Evolutionary conservation across 345 rosid species (phyloP).

Genomic region (Noccaea bulbosa): DNA sequence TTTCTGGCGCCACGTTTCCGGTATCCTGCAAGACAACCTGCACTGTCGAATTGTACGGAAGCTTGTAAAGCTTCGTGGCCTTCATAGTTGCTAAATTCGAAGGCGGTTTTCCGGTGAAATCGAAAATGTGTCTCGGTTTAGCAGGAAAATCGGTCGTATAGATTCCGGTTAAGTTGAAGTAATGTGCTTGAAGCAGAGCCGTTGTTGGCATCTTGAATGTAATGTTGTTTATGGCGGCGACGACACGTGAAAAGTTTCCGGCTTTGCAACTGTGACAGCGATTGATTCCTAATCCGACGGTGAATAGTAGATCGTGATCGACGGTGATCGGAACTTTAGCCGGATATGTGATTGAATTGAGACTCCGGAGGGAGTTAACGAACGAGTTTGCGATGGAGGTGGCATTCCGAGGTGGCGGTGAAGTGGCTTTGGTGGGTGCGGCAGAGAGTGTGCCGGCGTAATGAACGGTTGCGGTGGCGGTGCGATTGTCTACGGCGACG

Average conservation of each 20-base stretch:
- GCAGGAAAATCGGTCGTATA: slow-evolving; percentile 82
- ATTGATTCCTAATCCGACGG: slow-evolving; percentile 72
- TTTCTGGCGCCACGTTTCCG: slow-evolving; percentile 74
- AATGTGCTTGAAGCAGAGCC: slow-evolving; percentile 76
- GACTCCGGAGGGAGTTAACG: slow-evolving; percentile 57
- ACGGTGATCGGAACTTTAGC: slow-evolving; percentile 66
- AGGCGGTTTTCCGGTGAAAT: slow-evolving; percentile 71
- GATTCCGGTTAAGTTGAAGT: slow-evolving; percentile 67
- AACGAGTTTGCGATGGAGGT: slow-evolving; percentile 62
- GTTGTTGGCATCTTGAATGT: slow-evolving; percentile 74
- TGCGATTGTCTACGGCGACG: slow-evolving; percentile 59
- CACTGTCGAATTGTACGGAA: slow-evolving; percentile 66
- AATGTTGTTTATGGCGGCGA: slow-evolving; percentile 74
- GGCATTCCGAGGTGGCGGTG: slow-evolving; percentile 63
- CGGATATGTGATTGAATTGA: slow-evolving; percentile 66
- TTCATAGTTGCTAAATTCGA: slow-evolving; percentile 59
- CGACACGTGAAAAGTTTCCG: slow-evolving; percentile 59
- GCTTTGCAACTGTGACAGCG: slow-evolving; percentile 66
- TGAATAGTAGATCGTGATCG: slow-evolving; percentile 68
- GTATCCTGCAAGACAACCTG: slow-evolving; percentile 86
- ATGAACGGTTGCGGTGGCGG: slow-evolving; percentile 72
- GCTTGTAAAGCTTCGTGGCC: slow-evolving; percentile 74
- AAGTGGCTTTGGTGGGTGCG: slow-evolving; percentile 48
- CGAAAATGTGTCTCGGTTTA: slow-evolving; percentile 52
- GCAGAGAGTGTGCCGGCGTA: slow-evolving; percentile 58